Evolutionary conservation across 2,329 filamentous ascomycete species (phyloP), one percentile per base, ranked within the genome.

Genomic region (Xylariaceae sp.): DNA sequence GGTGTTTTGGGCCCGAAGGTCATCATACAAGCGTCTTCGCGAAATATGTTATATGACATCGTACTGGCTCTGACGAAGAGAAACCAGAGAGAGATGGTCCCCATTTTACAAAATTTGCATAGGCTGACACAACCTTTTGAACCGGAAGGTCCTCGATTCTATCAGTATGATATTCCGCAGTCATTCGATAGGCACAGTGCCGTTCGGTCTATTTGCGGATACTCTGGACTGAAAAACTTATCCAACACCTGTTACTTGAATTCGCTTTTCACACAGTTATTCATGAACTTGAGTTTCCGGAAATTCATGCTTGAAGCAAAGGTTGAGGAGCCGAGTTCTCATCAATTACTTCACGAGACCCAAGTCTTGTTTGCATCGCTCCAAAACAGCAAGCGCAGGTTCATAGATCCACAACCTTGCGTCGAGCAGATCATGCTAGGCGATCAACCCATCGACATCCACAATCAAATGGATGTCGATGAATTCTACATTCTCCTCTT

Each of bases 221-320:
- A 95, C 65, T 83, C 87, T n/a, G 94, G 94, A 1, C 70, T 99
- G n/a, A 80, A 80, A 49, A 99, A 99, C 62, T 78, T 96, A 14
- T 94, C 90, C 10, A 96, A 96, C 65, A 97, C 95, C 0, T 99
- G 94, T 69, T 99, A 99, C 66, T 80, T 97, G 64, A 99, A 99
- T 66, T 97, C 94, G 0, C 75, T 99, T 1, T 78, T 97, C 53
- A 92, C 90, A 0, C 94, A 99, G 64, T 80, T 99, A 0, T 99
- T 92, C 73, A 97, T 96, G 90, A 97, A 99, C 64, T 72, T 88
- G 14, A 78, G 83, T 6, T 97, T 99, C 62, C 85, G 94, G 15
- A 78, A 81, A 14, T 96, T 97, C 67, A 87, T 99, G 58, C 76
- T 97, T 52, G 69, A 75, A 49, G 75, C 81, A n/a, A 68, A 75